Conservation (phyloP, 2,329 filamentous ascomycete genomes). For the Lachnellula arida region DNA sequence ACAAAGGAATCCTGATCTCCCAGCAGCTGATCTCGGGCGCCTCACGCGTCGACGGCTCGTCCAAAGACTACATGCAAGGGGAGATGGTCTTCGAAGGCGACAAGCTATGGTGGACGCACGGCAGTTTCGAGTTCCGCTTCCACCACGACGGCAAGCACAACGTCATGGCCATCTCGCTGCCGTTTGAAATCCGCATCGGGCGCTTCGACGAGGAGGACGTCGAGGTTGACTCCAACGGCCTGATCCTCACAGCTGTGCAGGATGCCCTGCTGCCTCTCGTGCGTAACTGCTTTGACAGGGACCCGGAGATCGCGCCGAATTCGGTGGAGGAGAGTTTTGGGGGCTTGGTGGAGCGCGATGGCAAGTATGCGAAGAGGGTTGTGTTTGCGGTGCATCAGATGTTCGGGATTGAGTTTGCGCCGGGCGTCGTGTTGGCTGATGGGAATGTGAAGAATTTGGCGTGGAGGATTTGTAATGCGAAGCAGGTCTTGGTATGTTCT, state of each 20-base stretch:
- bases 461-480: constrained; percentile 93
- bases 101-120: constrained; percentile 95
- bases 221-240: constrained; percentile 50
- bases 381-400: constrained; percentile 94
- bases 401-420: constrained; percentile 95
- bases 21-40: constrained; percentile 53
- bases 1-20: constrained; percentile 68
- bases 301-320: constrained; percentile 83
- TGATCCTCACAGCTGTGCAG: constrained; percentile 69
- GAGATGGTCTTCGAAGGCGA: constrained; percentile 87
- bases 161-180: constrained; percentile 88
- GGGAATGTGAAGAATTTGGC: constrained; percentile 85
- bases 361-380: constrained; percentile 83
- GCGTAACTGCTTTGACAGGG: constrained; percentile 86
- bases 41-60: constrained; percentile 42
- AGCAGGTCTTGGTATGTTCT: constrained; percentile 80
- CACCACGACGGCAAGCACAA: constrained; percentile 91
- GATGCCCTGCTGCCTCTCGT: constrained; percentile 74
- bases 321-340: constrained; percentile 80
- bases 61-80: constrained; percentile 62
- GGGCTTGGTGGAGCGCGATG: constrained; percentile 75
- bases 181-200: constrained; percentile 83
- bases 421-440: constrained; percentile 87
- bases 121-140: constrained; percentile 94
- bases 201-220: constrained; percentile 75